Conservation (phyloP, 1,284 basidiomycete genomes). For the Grifola frondosa region DNA sequence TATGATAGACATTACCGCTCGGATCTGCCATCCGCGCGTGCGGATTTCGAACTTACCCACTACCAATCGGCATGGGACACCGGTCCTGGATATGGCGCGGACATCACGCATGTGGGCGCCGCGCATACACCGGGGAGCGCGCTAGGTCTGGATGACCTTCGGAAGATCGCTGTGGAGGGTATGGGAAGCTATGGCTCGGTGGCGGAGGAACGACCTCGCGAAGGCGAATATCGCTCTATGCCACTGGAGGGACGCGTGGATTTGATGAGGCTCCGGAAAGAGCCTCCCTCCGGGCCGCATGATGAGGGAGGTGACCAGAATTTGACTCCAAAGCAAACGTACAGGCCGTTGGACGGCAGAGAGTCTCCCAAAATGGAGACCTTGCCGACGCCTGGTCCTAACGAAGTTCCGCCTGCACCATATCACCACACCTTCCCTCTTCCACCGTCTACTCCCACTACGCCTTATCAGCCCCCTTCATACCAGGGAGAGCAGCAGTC, state of each 20-base stretch:
- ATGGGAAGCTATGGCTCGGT: conserved; percentile 30
- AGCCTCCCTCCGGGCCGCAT: conserved; percentile 22
- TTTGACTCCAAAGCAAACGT: conserved; percentile 23
- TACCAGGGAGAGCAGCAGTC: background rate
- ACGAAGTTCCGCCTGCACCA: conserved; percentile 48
- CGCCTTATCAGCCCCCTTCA: conserved; percentile 19
- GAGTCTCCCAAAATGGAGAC: conserved; percentile 38
- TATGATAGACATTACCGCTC: conserved; percentile 87
- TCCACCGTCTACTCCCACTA: conserved; percentile 27
- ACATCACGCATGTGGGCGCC: conserved; percentile 24
- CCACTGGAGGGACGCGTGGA: conserved; percentile 87
- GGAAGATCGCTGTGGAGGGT: conserved; percentile 64
- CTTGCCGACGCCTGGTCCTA: conserved; percentile 55
- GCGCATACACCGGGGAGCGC: conserved; percentile 28
- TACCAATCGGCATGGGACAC: conserved; percentile 78
- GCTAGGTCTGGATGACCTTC: conserved; percentile 69
- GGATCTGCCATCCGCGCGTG: conserved; percentile 36
- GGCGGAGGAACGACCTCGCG: conserved; percentile 30
- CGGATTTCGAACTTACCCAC: conserved; percentile 65
- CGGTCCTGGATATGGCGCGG: conserved; percentile 30
- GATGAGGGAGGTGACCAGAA: conserved; percentile 14
- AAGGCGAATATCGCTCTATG: conserved; percentile 75
- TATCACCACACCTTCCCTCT: conserved; percentile 34
- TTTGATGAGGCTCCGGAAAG: conserved; percentile 66
- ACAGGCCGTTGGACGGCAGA: conserved; percentile 21